Percentiles rank a stretch among this genome's conserved stretches.
phyloP scores from a whole-genome alignment of 1,139 yeast species.

The Yamadazyma atmosphaerica region DNA sequence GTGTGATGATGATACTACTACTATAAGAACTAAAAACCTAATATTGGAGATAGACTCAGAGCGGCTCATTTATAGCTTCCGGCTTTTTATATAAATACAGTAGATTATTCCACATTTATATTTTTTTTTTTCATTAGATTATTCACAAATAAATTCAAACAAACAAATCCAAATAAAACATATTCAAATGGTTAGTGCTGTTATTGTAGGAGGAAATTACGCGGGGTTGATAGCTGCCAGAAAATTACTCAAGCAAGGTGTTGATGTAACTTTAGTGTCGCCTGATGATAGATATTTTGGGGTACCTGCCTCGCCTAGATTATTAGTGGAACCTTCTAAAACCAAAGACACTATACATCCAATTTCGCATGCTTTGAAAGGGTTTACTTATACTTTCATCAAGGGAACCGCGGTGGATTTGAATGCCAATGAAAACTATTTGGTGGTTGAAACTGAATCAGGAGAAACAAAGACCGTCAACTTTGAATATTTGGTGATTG shows the following conservation, averaged over 20 bases:
- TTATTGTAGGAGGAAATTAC: constrained; percentile 37
- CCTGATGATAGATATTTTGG: constrained; percentile 20
- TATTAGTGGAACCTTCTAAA: constrained; percentile 22
- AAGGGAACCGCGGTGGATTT: constrained; percentile 20
- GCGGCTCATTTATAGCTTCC: too few species aligned
- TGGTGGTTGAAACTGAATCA: constrained; percentile 10
- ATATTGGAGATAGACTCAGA: too few species aligned
- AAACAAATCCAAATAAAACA: too few species aligned
- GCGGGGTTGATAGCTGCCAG: constrained; percentile 32
- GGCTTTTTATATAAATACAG: too few species aligned
- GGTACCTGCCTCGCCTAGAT: constrained; percentile 29
- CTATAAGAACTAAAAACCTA: too few species aligned
- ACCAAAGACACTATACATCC: constrained; percentile 16
- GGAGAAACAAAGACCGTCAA: constrained; percentile 9
- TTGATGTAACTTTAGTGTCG: constrained; percentile 19
- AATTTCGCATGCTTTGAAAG: constrained; percentile 13
- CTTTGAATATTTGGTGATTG: constrained; percentile 29
- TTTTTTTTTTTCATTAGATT: too few species aligned
- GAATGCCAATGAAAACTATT: constrained; percentile 16
- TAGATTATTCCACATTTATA: too few species aligned
- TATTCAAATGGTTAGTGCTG: constrained; percentile 16
- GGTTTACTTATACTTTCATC: constrained; percentile 12
- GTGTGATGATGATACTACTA: too few species aligned
- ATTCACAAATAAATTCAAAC: too few species aligned
- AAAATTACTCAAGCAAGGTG: constrained; percentile 14